phyloP scores from a whole-genome alignment of 371 early-diverging fungal genomes.

The Dinochytrium kinnereticum region DNA sequence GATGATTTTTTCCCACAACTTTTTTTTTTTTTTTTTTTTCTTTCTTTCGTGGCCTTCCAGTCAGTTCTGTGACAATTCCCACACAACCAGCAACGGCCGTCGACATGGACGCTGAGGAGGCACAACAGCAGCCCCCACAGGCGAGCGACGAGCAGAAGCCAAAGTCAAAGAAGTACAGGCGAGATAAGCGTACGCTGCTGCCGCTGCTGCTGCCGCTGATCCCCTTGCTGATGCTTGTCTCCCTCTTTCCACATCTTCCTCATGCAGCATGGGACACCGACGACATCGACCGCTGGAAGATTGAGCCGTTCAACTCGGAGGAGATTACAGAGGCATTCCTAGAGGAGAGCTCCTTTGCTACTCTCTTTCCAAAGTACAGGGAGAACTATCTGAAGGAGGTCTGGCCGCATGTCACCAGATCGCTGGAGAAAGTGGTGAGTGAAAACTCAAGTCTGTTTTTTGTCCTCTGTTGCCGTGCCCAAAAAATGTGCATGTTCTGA shows the following conservation, averaged over 20 bases:
- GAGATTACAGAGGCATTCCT: slow-evolving; percentile 81
- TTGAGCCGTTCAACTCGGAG: slow-evolving; percentile 86
- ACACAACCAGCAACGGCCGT: background rate
- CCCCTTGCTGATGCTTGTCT: background rate
- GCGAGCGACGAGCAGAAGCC: slow-evolving; percentile 34
- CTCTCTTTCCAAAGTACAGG: slow-evolving; percentile 98
- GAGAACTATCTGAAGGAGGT: slow-evolving; percentile 94
- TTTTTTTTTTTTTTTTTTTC: slow-evolving; percentile 10
- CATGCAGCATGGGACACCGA: slow-evolving; percentile 84
- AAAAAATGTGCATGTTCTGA: no score
- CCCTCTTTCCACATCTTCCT: background rate
- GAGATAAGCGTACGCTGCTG: slow-evolving; percentile 61
- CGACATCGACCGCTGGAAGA: slow-evolving; percentile 94
- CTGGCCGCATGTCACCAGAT: slow-evolving; percentile 93
- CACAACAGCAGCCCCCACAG: background rate
- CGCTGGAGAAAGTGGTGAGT: slow-evolving; percentile 79
- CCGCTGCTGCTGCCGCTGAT: background rate
- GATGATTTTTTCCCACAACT: background rate
- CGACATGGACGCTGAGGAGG: background rate
- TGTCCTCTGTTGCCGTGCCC: background rate
- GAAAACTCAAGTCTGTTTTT: background rate
- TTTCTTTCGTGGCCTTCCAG: background rate
- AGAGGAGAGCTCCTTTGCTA: slow-evolving; percentile 97
- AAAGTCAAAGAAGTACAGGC: slow-evolving; percentile 60
- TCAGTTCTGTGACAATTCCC: background rate